Evolutionary conservation across 202 grass and related monocot species (phyloP).

Genomic region (Dendrocalamus latiflorus): DNA sequence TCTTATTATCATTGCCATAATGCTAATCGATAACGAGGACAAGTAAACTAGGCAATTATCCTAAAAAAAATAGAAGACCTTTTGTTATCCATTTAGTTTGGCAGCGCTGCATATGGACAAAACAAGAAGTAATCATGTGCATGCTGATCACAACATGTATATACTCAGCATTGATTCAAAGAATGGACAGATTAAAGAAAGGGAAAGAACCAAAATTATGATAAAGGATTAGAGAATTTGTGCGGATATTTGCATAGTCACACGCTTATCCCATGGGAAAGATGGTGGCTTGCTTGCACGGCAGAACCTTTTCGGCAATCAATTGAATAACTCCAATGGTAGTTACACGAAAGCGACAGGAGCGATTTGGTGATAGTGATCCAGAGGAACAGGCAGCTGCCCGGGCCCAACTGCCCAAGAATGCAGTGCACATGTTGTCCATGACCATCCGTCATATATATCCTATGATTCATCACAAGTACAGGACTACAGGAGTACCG

Average conservation of each 20-base stretch:
- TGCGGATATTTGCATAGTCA: neutral
- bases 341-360: constrained; percentile 23
- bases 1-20: neutral
- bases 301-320: constrained; percentile 9
- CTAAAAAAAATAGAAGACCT: neutral
- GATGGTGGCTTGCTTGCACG: constrained; percentile 45
- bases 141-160: neutral
- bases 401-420: neutral
- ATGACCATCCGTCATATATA: neutral
- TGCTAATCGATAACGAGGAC: constrained; percentile 1
- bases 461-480: neutral
- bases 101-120: constrained; percentile 7
- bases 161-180: neutral
- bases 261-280: constrained; percentile 24
- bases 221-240: neutral
- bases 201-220: neutral
- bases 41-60: neutral
- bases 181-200: neutral
- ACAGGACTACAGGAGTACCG: neutral
- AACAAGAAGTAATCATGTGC: neutral
- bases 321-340: constrained; percentile 3
- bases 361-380: constrained; percentile 22
- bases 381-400: neutral
- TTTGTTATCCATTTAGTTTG: constrained; percentile 30
- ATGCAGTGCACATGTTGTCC: constrained; percentile 6